Conservation (phyloP, 2,329 filamentous ascomycete species). For the Cordyceps cicadae region DNA sequence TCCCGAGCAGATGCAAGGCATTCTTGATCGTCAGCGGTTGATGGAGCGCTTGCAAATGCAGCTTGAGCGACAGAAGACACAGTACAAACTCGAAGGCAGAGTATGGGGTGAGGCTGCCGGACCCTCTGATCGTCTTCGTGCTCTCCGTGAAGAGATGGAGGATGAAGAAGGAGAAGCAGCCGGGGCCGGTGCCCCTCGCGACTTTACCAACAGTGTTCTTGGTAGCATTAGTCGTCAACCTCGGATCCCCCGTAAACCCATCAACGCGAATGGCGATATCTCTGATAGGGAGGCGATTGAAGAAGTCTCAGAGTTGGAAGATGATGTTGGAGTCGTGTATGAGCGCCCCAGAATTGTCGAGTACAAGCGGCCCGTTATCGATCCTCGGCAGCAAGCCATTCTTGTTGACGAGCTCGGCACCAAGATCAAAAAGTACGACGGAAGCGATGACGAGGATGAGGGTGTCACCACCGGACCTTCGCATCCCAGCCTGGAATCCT, state of each 20-base stretch:
- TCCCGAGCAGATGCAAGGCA: conserved; percentile 75
- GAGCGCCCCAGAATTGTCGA: conserved; percentile 75
- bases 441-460: conserved; percentile 62
- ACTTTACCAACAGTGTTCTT: conserved; percentile 65
- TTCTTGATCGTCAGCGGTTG: conserved; percentile 82
- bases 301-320: conserved; percentile 43
- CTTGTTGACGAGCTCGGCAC: conserved; percentile 63
- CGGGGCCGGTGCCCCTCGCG: conserved; percentile 44
- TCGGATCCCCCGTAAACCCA: conserved; percentile 46
- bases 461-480: conserved; percentile 66
- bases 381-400: conserved; percentile 58
- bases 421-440: conserved; percentile 66
- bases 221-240: conserved; percentile 60
- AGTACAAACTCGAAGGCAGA: conserved; percentile 92
- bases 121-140: conserved; percentile 84
- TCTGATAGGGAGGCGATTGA: conserved; percentile 33
- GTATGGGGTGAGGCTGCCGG: conserved; percentile 76
- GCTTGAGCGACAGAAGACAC: conserved; percentile 92
- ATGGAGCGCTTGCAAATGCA: conserved; percentile 94
- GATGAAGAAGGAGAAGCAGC: conserved; percentile 46
- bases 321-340: conserved; percentile 54
- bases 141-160: conserved; percentile 93
- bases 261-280: conserved; percentile 38
- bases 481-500: conserved; percentile 65
- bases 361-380: conserved; percentile 61